These are phyloP conservation scores for Candida gigantensis DNA, from an alignment of 1,139 yeast species.

Conservation along the genomic window DNA sequence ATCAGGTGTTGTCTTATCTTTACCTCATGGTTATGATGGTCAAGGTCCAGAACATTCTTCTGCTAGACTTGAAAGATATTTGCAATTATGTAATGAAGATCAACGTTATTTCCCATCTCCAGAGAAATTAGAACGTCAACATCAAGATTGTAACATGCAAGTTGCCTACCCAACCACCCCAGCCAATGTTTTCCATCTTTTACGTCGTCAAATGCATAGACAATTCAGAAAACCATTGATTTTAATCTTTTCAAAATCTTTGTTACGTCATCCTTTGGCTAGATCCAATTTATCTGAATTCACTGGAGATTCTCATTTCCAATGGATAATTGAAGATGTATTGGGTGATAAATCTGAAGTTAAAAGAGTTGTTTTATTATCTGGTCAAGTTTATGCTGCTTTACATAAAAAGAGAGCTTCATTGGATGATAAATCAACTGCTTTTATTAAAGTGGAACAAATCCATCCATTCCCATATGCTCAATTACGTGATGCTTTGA, in stretches of 20 bases:
- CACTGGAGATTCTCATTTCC: constrained; percentile 89
- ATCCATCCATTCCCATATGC: constrained; percentile 99
- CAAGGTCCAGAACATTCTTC: constrained; percentile 99
- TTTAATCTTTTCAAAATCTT: constrained; percentile 86
- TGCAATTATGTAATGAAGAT: constrained; percentile 95
- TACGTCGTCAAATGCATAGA: constrained; percentile 99
- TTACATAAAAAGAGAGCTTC: constrained; percentile 85
- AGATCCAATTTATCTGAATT: constrained; percentile 82
- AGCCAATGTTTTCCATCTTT: constrained; percentile 91
- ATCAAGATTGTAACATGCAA: constrained; percentile 98
- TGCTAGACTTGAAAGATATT: constrained; percentile 95
- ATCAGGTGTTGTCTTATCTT: constrained; percentile 89
- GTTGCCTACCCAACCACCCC: constrained; percentile 98
- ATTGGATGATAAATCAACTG: constrained; percentile 76
- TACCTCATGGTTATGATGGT: constrained; percentile 99
- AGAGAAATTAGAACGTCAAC: constrained; percentile 92
- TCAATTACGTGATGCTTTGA: constrained; percentile 81
- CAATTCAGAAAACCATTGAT: constrained; percentile 97
- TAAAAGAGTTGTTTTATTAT: constrained; percentile 78
- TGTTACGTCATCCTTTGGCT: constrained; percentile 97
- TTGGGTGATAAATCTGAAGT: constrained; percentile 81
- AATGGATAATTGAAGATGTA: constrained; percentile 92
- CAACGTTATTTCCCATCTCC: constrained; percentile 89
- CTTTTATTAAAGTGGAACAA: constrained; percentile 89
- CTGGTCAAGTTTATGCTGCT: constrained; percentile 96